phyloP scores from a whole-genome alignment of 225 moss, liverwort and hornwort species.

The Polytrichum commune region DNA sequence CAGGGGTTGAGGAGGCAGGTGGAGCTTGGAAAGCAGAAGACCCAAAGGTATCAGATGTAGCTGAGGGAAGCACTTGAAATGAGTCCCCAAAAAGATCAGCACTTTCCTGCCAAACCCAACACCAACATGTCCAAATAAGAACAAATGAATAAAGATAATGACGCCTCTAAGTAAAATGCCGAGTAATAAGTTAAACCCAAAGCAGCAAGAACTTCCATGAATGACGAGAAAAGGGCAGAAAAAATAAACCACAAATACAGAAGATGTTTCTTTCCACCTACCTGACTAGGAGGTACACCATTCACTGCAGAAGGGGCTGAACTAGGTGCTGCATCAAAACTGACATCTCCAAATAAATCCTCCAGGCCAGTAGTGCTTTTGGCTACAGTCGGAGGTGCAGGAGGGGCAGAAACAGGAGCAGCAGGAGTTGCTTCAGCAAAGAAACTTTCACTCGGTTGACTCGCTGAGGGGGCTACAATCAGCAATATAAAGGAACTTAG shows the following conservation, averaged over 20 bases:
- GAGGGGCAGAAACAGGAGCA: conserved; percentile 32
- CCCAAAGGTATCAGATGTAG: conserved; percentile 28
- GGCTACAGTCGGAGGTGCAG: conserved; percentile 27
- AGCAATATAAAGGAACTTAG: not conserved
- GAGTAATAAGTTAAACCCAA: no score
- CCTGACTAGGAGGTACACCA: conserved; percentile 32
- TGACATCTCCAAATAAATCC: conserved; percentile 80
- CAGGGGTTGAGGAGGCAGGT: conserved; percentile 30
- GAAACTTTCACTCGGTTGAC: conserved; percentile 56
- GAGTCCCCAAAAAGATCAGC: conserved; percentile 51
- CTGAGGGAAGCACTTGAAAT: conserved; percentile 31
- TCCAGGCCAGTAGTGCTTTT: conserved; percentile 68
- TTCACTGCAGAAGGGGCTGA: conserved; percentile 15
- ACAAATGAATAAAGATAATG: no score
- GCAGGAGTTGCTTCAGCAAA: conserved; percentile 50
- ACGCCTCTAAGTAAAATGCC: no score
- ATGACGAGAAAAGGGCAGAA: not conserved
- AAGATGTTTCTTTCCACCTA: conserved; percentile 1
- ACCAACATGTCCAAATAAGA: no score
- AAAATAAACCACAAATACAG: no score
- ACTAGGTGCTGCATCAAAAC: conserved; percentile 60
- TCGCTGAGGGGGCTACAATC: conserved; percentile 42
- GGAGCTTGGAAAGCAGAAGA: conserved; percentile 42
- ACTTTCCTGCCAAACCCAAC: conserved; percentile 21
- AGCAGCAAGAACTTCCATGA: no score